phyloP scores from a whole-genome alignment of 257 asterid genomes.

The Verbena officinalis region DNA sequence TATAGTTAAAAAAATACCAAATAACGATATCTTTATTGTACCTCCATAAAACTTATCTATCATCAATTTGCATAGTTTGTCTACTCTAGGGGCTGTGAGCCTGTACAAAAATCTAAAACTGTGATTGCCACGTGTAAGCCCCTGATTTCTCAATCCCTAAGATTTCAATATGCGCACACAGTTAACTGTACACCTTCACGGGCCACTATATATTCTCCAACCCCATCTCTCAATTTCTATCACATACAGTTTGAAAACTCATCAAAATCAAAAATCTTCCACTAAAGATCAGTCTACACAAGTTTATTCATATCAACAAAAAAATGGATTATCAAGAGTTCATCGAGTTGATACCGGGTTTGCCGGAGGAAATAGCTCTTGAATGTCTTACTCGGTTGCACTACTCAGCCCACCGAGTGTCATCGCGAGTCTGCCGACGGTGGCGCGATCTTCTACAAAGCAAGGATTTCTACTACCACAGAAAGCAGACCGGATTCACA shows the following conservation, averaged over 20 bases:
- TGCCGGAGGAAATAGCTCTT: conserved; percentile 82
- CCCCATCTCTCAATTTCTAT: background rate
- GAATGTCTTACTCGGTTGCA: conserved; percentile 84
- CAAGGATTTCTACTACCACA: conserved; percentile 67
- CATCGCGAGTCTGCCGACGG: conserved; percentile 62
- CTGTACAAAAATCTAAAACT: background rate
- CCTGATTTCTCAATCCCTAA: conserved; percentile 26
- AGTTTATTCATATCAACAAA: background rate
- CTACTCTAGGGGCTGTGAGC: background rate
- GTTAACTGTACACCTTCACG: background rate
- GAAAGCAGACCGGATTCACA: conserved; percentile 57
- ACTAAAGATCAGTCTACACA: too few species aligned
- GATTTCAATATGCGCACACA: background rate
- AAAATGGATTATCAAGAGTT: conserved; percentile 35
- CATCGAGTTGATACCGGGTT: conserved; percentile 66
- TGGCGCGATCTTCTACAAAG: conserved; percentile 69
- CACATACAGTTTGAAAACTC: background rate
- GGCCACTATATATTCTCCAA: background rate
- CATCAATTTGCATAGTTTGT: too few species aligned
- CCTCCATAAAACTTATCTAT: too few species aligned
- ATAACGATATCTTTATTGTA: too few species aligned
- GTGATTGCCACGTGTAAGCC: conserved; percentile 31
- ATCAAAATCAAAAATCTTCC: background rate
- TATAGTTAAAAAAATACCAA: too few species aligned
- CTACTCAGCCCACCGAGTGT: conserved; percentile 61